phyloP scores from a whole-genome alignment of 768 basidiomycete genomes.

The Tulasnella sp. region DNA sequence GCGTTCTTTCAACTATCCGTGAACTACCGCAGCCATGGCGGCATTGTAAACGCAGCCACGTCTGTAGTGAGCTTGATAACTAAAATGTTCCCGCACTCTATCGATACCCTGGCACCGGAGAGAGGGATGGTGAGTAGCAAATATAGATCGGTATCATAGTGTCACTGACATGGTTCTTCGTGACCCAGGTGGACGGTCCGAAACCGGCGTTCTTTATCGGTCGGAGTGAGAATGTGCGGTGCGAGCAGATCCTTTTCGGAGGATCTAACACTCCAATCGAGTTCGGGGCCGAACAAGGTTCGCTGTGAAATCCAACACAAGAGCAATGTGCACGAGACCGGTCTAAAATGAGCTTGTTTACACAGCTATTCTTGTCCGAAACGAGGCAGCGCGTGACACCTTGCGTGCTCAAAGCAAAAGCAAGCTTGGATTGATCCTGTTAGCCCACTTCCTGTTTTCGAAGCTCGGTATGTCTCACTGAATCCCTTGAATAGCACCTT shows the following conservation, averaged over 20 bases:
- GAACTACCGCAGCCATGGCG: slow-evolving; percentile 12
- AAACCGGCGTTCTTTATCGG: slow-evolving; percentile 5
- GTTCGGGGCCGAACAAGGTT: slow-evolving; percentile 38
- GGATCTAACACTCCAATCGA: not conserved
- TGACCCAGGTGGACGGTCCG: slow-evolving; percentile 2
- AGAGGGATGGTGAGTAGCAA: not conserved
- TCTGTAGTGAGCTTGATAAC: not conserved
- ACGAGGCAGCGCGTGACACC: slow-evolving; percentile 39
- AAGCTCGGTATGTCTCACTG: too few relatives aligned
- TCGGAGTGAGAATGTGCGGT: not conserved
- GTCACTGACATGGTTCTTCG: too few relatives aligned
- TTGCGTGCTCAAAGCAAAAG: slow-evolving; percentile 41
- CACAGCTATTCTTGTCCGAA: slow-evolving; percentile 66
- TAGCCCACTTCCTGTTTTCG: too few relatives aligned
- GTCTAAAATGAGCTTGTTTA: slow-evolving; percentile 41
- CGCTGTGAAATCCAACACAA: not conserved
- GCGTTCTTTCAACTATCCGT: slow-evolving; percentile 4
- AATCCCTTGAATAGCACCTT: slow-evolving; percentile 35
- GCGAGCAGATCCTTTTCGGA: not conserved
- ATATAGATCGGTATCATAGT: too few relatives aligned
- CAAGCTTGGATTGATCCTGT: slow-evolving; percentile 37
- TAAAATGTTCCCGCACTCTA: not conserved
- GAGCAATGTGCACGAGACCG: slow-evolving; percentile 19
- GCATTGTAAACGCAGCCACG: slow-evolving; percentile 5
- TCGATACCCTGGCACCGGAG: not conserved